phyloP scores from a whole-genome alignment of 306 rosid species.

The Acacia acuminata region DNA sequence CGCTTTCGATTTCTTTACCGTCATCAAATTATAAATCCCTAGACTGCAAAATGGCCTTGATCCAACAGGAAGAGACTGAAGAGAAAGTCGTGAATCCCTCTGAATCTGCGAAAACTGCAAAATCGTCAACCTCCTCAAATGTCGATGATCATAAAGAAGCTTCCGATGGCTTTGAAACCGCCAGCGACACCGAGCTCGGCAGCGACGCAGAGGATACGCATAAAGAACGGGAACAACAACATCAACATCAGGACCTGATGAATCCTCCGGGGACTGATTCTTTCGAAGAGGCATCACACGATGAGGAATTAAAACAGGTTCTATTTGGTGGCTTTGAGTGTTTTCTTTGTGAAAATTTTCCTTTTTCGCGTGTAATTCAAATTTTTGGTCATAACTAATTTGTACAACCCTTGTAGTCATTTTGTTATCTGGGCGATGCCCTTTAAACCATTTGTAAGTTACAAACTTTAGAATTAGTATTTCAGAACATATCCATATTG shows the following conservation, averaged over 20 bases:
- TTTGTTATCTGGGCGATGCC: not conserved
- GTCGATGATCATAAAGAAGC: conserved; percentile 2
- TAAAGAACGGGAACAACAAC: not conserved
- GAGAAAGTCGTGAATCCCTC: not conserved
- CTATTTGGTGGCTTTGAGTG: not conserved
- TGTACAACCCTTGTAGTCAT: not conserved
- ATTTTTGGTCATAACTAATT: not conserved
- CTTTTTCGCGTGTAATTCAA: not conserved
- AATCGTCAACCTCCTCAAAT: not conserved
- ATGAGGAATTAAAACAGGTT: conserved; percentile 18
- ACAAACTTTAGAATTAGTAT: not conserved
- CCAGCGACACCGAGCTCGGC: conserved; percentile 19
- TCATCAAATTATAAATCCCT: conserved; percentile 9
- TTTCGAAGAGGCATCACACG: not conserved
- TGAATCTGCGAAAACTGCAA: not conserved
- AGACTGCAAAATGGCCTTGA: conserved; percentile 1
- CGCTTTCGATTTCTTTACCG: not conserved
- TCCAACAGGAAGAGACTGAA: not conserved
- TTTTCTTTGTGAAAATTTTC: not conserved
- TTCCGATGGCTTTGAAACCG: conserved; percentile 28
- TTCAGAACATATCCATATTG: not conserved
- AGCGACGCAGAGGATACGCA: conserved; percentile 15
- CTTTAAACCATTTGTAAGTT: not conserved
- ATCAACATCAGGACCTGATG: not conserved
- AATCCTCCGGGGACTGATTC: conserved; percentile 9